A percentile compares a stretch with the other conserved stretches of the same genome.
phyloP scores from a whole-genome alignment of 352 stramenopile species.

The Globisporangium spiculum region DNA sequence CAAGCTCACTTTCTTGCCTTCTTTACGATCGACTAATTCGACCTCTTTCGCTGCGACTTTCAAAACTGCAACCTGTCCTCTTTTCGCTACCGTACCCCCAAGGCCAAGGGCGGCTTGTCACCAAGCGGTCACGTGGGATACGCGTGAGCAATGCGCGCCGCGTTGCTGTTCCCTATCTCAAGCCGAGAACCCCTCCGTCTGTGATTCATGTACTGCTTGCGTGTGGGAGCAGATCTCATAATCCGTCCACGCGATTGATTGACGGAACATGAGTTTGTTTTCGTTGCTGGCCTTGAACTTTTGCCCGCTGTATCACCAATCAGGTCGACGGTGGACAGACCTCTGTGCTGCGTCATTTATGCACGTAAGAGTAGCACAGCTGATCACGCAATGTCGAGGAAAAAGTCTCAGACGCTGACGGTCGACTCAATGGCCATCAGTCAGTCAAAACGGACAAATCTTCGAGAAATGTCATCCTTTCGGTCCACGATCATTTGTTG shows the following conservation, averaged over 20 bases:
- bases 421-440: background rate
- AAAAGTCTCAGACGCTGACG: background rate
- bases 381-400: background rate
- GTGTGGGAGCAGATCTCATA: background rate
- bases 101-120: background rate
- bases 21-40: background rate
- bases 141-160: background rate
- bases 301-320: background rate
- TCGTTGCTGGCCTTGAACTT: background rate
- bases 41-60: background rate
- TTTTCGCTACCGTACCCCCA: background rate
- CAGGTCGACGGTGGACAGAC: background rate
- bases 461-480: too few species aligned
- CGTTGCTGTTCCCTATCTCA: background rate
- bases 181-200: background rate
- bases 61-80: background rate
- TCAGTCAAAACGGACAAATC: background rate
- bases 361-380: background rate
- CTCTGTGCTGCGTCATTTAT: background rate
- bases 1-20: background rate
- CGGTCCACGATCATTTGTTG: background rate
- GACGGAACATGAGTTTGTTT: background rate
- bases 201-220: too few species aligned
- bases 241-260: background rate
- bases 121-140: background rate